A percentile compares a stretch with the other conserved stretches of the same genome.
Evolutionary conservation across 495 filamentous ascomycete species (phyloP).

Genomic region (Cairneyella variabilis): DNA sequence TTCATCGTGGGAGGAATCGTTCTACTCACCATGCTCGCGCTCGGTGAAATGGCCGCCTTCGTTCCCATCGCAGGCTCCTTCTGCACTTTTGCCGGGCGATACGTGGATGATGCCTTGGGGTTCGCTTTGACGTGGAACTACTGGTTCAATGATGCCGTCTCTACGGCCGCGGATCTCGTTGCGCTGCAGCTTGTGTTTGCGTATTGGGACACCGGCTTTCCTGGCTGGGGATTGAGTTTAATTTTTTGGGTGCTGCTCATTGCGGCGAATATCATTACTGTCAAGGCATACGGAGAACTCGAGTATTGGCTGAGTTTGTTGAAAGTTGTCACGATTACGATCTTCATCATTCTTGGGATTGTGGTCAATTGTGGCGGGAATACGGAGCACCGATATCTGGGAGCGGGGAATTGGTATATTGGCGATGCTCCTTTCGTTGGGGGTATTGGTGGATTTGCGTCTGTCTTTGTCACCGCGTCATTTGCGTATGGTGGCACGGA

Average conservation of each 20-base stretch:
- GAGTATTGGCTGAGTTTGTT: slow-evolving; percentile 54
- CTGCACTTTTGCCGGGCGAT: slow-evolving; percentile 68
- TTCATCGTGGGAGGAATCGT: slow-evolving; percentile 44
- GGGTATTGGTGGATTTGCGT: slow-evolving; percentile 64
- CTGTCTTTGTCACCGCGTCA: slow-evolving; percentile 39
- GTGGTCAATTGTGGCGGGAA: slow-evolving; percentile 48
- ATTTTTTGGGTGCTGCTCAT: slow-evolving; percentile 51
- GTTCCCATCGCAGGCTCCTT: slow-evolving; percentile 72
- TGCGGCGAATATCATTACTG: slow-evolving; percentile 45
- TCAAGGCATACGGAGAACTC: slow-evolving; percentile 52
- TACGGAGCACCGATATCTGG: slow-evolving; percentile 40
- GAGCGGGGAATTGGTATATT: slow-evolving; percentile 46
- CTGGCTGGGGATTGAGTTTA: slow-evolving; percentile 54
- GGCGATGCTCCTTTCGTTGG: slow-evolving; percentile 53
- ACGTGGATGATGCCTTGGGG: slow-evolving; percentile 68
- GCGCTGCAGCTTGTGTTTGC: slow-evolving; percentile 49
- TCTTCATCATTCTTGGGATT: slow-evolving; percentile 54
- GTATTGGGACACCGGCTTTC: slow-evolving; percentile 55
- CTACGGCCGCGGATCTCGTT: slow-evolving; percentile 50
- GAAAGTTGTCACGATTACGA: slow-evolving; percentile 53
- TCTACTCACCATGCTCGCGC: slow-evolving; percentile 43
- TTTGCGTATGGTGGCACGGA: slow-evolving; percentile 51
- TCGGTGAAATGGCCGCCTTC: slow-evolving; percentile 71
- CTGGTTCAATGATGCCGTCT: slow-evolving; percentile 58
- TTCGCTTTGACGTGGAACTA: slow-evolving; percentile 65